phyloP scores from a whole-genome alignment of 148 eudicot genomes.

The Chenopodium album region DNA sequence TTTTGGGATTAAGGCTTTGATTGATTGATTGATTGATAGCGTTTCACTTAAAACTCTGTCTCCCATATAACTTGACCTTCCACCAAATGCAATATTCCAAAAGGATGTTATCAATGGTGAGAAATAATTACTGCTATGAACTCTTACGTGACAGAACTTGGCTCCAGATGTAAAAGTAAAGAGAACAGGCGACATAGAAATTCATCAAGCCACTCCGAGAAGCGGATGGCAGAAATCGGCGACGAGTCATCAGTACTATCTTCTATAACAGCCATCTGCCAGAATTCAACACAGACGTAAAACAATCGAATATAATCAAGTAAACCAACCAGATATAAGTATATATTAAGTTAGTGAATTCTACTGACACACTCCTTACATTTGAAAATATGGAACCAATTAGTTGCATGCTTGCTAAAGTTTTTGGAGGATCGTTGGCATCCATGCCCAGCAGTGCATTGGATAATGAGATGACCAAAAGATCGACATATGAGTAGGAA shows the following conservation, averaged over 20 bases:
- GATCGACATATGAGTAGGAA: slow-evolving; percentile 54
- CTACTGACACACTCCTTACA: slow-evolving; percentile 42
- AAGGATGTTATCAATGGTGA: not conserved
- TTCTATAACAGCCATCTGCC: slow-evolving; percentile 73
- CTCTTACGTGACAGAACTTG: slow-evolving; percentile 83
- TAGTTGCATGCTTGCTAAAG: slow-evolving; percentile 95
- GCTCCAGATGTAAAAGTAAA: slow-evolving; percentile 90
- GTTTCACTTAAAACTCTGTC: not conserved
- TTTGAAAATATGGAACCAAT: slow-evolving; percentile 93
- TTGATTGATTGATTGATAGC: too few species aligned
- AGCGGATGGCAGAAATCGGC: slow-evolving; percentile 51
- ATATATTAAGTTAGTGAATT: not conserved
- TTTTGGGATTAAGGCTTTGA: too few species aligned
- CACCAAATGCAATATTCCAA: not conserved
- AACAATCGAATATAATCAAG: not conserved
- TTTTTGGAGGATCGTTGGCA: slow-evolving; percentile 99
- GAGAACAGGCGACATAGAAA: slow-evolving; percentile 90
- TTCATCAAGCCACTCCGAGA: slow-evolving; percentile 99
- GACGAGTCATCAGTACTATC: slow-evolving; percentile 56
- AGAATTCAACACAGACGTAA: slow-evolving; percentile 25
- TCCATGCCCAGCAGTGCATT: slow-evolving; percentile 97
- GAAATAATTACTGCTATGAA: not conserved
- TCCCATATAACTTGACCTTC: slow-evolving; percentile 4
- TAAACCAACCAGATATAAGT: slow-evolving; percentile 6
- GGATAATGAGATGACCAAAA: slow-evolving; percentile 79